Base-by-base conservation (phyloP, 495 filamentous ascomycete genomes). In the Copromyces sp. region DNA sequence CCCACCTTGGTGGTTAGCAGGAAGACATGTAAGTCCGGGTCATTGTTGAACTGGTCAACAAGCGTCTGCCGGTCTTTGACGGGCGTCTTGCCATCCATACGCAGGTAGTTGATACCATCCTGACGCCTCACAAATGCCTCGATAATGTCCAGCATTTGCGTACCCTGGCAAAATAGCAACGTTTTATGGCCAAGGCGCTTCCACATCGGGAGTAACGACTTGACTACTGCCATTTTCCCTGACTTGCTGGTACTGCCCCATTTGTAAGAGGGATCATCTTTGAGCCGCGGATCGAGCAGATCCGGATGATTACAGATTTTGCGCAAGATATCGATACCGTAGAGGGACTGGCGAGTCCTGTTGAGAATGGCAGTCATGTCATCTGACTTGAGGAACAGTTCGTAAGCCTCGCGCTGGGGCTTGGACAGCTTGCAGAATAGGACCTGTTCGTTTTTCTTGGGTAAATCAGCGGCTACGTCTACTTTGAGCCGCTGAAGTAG, bases 261-360 rank as follows among this genome's bases (percentile, higher is more conserved):
- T 61, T 88, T 84, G 72, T 92, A 92, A 16, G 83, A 86, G 0
- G 83, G 73, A 70, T 90, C 89, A n/a, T 81, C 78, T 37, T 86
- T 89, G 39, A 90, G 76, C 39, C 68, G 72, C 45, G 93, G 90
- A 71, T 94, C 89, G 4, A 89, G 82, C 4, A 99, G 84, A 80
- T 99, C 95, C 1, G 95, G 95, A 76, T 99, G 95, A 77, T 98
- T 98, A 83, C 95, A 97, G 59, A 99, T 94, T 83, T 99, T 99
- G 71, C 95, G 91, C 42, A 99, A 83, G 35, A 93, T 91, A 77
- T 97, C 94, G 71, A 99, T 92, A 9, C 94, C 95, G 77, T 90
- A 95, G 2, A 99, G 83, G 3, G 91, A 90, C 74, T 96, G 91
- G n/a, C 88, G 85, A 32, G 88, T 90, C 38, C 91, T 90, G 45